Percentiles rank a stretch among this genome's conserved stretches.
Evolutionary conservation across 1,284 basidiomycete species (phyloP).

Genomic region (Rhodotorula sp.): DNA sequence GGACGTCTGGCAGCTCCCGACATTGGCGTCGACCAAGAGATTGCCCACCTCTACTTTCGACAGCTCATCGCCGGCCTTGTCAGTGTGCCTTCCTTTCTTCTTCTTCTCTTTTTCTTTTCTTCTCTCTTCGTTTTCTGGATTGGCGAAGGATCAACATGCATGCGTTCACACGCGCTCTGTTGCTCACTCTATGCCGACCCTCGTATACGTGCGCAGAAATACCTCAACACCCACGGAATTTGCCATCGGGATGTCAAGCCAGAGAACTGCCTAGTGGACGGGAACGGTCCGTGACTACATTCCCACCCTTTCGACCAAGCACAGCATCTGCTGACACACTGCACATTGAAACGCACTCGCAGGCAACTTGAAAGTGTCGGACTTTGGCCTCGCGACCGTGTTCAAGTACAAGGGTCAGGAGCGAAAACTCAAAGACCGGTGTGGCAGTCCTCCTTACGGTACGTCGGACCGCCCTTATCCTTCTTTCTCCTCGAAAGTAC

Average conservation of each 20-base stretch:
- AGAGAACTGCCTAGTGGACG: slow-evolving; percentile 51
- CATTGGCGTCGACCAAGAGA: slow-evolving; percentile 78
- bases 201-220: slow-evolving; percentile 42
- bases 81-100: slow-evolving; percentile 28
- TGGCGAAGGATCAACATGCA: too few relatives aligned
- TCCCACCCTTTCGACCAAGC: not conserved
- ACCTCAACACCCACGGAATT: slow-evolving; percentile 55
- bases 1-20: slow-evolving; percentile 65
- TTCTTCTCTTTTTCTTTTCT: not conserved
- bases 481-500: not conserved
- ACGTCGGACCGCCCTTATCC: slow-evolving; percentile 48
- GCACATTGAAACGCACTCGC: not conserved
- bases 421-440: slow-evolving; percentile 72
- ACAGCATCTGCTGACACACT: not conserved
- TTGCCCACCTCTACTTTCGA: slow-evolving; percentile 86
- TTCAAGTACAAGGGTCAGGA: slow-evolving; percentile 86
- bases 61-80: slow-evolving; percentile 77
- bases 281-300: slow-evolving; percentile 19
- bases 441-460: slow-evolving; percentile 88
- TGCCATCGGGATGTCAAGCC: slow-evolving; percentile 54
- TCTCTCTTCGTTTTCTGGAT: not conserved
- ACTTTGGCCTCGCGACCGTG: slow-evolving; percentile 91
- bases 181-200: not conserved
- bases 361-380: slow-evolving; percentile 77
- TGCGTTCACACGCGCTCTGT: too few relatives aligned